Evolutionary conservation across 768 basidiomycete genomes (phyloP), one percentile per base, ranked within the genome.

Genomic region (Coprinellus micaceus): DNA sequence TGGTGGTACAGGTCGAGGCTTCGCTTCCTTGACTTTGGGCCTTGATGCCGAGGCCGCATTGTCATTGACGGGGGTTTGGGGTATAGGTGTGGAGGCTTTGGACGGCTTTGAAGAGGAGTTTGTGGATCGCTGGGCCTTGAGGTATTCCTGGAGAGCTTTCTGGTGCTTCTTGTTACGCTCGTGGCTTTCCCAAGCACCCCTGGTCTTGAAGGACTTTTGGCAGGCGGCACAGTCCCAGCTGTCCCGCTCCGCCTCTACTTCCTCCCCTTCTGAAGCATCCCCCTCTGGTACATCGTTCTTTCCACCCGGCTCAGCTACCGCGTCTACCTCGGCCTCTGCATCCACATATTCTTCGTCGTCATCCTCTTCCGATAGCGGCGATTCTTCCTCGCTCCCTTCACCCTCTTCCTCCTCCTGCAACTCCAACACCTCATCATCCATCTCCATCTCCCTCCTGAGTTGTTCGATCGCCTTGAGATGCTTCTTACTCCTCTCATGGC

Each of bases 401-500:
- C 69, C 67, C 24, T 58, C 64, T 30, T 62, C 69, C 39, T 66
- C 76, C 24, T 73, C 73, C 13, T 67, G 73, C 21, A 91, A 71
- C 0, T 77, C 85, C 3, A 97, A 67, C 58, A 80, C 82, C 50
- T 82, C 80, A 57, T 91, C 80, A 62, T 98, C 92, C 54, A 74
- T 72, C 61, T 76, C 66, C 90, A 99, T 97, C 63, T 90, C 82
- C 62, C 77, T 76, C 68, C 82, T 84, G 57, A 99, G 66, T 60
- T 75, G 77, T 64, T 91, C 91, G 12, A 98, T 84, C 59, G 94
- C 91, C 69, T 88, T 91, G 67, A 90, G 67, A 64, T 99, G 97
- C 70, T 94, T 97, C 72, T 89, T 89, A 69, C 94, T 97, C 61
- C 94, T 78, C 69, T 98, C 97, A 60, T 98, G 97, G 68, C 94